A percentile compares a stretch with the other conserved stretches of the same genome.
phyloP scores from a whole-genome alignment of 495 filamentous ascomycete genomes.

The Aspergillus ostianus region DNA sequence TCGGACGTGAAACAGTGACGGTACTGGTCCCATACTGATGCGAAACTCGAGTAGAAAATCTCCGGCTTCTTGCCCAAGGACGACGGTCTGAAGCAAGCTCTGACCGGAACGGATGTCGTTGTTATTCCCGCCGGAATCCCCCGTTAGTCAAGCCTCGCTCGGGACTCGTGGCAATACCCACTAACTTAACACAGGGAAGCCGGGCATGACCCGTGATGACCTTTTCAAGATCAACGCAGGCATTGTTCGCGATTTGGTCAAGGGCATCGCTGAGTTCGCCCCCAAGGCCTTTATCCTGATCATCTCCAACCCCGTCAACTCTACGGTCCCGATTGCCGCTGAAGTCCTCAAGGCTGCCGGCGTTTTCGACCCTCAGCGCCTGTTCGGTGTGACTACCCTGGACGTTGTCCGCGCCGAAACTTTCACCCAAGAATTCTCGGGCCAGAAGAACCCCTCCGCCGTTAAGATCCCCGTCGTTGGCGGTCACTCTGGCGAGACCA shows the following conservation, averaged over 20 bases:
- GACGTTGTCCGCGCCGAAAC: constrained; percentile 98
- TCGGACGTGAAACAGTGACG: background rate
- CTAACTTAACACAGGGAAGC: constrained; percentile 67
- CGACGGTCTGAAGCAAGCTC: constrained; percentile 81
- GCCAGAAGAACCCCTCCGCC: constrained; percentile 76
- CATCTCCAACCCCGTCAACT: constrained; percentile 99
- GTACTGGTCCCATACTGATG: background rate
- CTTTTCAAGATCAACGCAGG: constrained; percentile 98
- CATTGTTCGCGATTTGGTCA: constrained; percentile 83
- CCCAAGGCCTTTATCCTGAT: constrained; percentile 92
- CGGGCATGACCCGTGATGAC: constrained; percentile 98
- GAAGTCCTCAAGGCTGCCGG: constrained; percentile 90
- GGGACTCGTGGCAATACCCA: background rate
- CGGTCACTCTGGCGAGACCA: constrained; percentile 96
- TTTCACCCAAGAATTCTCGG: constrained; percentile 83
- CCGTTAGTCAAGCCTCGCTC: constrained; percentile 56
- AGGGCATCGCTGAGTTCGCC: constrained; percentile 78
- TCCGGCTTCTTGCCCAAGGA: constrained; percentile 86
- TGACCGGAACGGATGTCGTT: constrained; percentile 90
- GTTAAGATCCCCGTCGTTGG: constrained; percentile 88
- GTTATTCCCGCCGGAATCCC: constrained; percentile 98
- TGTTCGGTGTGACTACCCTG: constrained; percentile 97
- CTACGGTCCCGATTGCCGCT: constrained; percentile 94
- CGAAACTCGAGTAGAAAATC: constrained; percentile 61
- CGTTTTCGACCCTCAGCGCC: constrained; percentile 88